Evolutionary conservation across 352 stramenopile genomes (phyloP), one percentile per base, ranked within the genome.

Genomic region (Phytophthora megakarya): DNA sequence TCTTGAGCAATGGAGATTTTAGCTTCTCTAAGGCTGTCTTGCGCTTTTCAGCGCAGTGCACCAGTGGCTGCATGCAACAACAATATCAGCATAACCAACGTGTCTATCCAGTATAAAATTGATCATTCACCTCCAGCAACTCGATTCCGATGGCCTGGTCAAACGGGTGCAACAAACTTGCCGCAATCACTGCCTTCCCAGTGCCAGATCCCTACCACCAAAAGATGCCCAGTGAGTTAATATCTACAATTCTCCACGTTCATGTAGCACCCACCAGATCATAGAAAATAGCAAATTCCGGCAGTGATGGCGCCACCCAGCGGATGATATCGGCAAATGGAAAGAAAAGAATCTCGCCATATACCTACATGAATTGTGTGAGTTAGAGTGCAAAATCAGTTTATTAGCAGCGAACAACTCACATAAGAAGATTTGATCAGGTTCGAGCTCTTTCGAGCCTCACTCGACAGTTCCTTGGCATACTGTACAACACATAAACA

Each of bases 341-440:
- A 47, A 95, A 94, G 58, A 95, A 95, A 26, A 82, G 37, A 45
- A 95, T 92, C 60, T 95, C 87, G 16, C 87, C 87, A 43, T 94
- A 95, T 39, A 93, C 80, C 86, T 95, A 60, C 33, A 25, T 42
- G 32, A n/a, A 39, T n/a, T 18, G 10, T 18, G 46, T 30, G 18
- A 16, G 35, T 46, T 39, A 35, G 12, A 21, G 0, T 25, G n/a
- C 10, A 26, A 26, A 16, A 18, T 25, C 39, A 12, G 8, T 45
- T 26, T 18, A 53, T 32, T 13, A 54, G 18, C 18, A 47, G 11
- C 10, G 26, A 30, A 22, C 16, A n/a, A 67, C 75, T 53, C 59
- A 95, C 87, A 50, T 81, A 92, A 18, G 81, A 92, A 16, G 85
- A 85, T 59, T 91, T 93, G 77, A 91, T 81, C 39, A 84, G 70